Evolutionary conservation across 139 green algal genomes (phyloP), one percentile per base, ranked within the genome.

Genomic region (Chlamydomonas sp.): DNA sequence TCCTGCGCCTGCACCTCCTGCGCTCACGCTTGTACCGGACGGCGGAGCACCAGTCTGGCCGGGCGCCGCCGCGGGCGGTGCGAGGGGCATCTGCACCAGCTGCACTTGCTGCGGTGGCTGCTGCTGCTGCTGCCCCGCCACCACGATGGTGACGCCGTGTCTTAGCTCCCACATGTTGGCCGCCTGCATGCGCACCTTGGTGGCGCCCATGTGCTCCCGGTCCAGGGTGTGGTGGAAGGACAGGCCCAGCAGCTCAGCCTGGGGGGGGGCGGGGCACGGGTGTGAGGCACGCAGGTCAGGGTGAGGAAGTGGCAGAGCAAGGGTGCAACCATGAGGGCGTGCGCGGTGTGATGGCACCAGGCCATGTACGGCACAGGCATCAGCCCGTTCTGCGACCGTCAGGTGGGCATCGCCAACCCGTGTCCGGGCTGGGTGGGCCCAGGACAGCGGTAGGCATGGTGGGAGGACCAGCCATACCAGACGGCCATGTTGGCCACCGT

Each of bases 161-260:
- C 61, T 1, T 3, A 88, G 15, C 73, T 80, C 63, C 31, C 68
- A 80, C 86, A 93, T 91, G 59, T 89, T 86, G 10, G 83, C 83
- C 20, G 67, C 67, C 77, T 90, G 87, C 84, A 93, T 80, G 57
- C 73, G 31, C 76, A 93, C 88, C 61, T 86, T 85, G n/a, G 90
- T 93, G 16, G 75, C 87, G 81, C 90, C 90, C 60, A 80, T 91
- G 87, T 93, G 84, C 81, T 93, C 87, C 6, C 81, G 62, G 73
- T 87, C 83, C 74, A 89, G 84, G n/a, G 86, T 71, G 61, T 79
- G 85, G 72, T 91, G 79, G 79, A 91, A 93, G 0, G 78, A 67
- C 63, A 93, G 77, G 63, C 76, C 84, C 79, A 87, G 79, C 49
- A 85, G 85, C 77, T 85, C 85, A 4, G 78, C 77, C 73, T 85